phyloP scores from a whole-genome alignment of 2,329 filamentous ascomycete species.

The Xylaria digitata region DNA sequence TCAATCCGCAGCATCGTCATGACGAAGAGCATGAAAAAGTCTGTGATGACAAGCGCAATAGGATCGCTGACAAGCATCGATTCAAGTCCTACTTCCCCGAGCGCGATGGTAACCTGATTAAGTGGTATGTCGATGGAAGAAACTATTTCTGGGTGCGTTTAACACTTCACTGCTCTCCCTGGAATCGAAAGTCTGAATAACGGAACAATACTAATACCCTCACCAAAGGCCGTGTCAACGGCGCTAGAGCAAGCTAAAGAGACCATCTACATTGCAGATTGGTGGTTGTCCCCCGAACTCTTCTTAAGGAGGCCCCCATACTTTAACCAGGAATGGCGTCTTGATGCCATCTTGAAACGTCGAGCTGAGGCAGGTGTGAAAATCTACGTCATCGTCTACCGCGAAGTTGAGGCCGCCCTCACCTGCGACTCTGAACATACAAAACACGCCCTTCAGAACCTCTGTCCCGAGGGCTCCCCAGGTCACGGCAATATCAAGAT shows the following conservation, averaged over 20 bases:
- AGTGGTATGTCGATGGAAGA: constrained; percentile 97
- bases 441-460: constrained; percentile 81
- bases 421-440: constrained; percentile 95
- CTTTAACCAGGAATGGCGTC: constrained; percentile 83
- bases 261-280: constrained; percentile 94
- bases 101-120: constrained; percentile 84
- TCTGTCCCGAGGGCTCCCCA: constrained; percentile 84
- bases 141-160: constrained; percentile 84
- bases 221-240: constrained; percentile 75
- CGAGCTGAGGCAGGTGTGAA: constrained; percentile 93
- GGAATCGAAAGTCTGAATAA: neutral
- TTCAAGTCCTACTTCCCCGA: constrained; percentile 94
- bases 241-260: constrained; percentile 92
- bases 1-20: constrained; percentile 91
- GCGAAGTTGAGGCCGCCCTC: constrained; percentile 82
- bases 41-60: constrained; percentile 82
- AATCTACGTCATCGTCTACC: constrained; percentile 93
- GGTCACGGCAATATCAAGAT: constrained; percentile 90
- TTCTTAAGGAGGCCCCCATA: constrained; percentile 88
- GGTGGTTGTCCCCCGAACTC: constrained; percentile 93
- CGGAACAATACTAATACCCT: constrained; percentile 11
- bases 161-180: neutral
- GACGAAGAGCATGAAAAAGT: constrained; percentile 90
- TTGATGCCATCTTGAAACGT: constrained; percentile 88
- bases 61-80: constrained; percentile 78